Percentiles rank a stretch among this genome's conserved stretches.
These are phyloP conservation scores for Petasospora fabianii DNA, from an alignment of 1,139 yeast species.

Conservation along the genomic window DNA sequence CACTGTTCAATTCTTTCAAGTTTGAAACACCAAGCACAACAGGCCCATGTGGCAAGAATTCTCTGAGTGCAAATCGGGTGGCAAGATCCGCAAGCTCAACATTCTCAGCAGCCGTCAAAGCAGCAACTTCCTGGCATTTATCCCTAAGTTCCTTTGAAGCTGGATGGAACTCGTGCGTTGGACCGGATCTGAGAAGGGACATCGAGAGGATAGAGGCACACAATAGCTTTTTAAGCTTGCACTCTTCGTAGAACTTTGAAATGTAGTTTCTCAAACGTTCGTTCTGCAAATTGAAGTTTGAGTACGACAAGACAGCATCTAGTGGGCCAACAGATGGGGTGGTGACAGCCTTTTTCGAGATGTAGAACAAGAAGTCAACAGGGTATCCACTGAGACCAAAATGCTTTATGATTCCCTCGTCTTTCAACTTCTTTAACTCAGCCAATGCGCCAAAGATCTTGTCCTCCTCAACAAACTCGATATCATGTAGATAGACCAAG, in stretches of 20 bases:
- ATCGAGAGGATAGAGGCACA: slow-evolving; percentile 87
- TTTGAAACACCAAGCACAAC: slow-evolving; percentile 75
- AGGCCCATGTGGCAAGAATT: slow-evolving; percentile 48
- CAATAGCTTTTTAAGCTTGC: slow-evolving; percentile 54
- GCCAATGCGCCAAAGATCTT: slow-evolving; percentile 59
- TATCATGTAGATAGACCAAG: slow-evolving; percentile 81
- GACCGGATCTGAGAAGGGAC: slow-evolving; percentile 71
- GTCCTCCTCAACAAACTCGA: slow-evolving; percentile 66
- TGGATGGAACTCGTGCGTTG: slow-evolving; percentile 79
- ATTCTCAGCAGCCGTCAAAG: slow-evolving; percentile 35
- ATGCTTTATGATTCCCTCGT: slow-evolving; percentile 57
- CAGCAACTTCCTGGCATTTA: slow-evolving; percentile 53
- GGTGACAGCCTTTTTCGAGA: slow-evolving; percentile 40
- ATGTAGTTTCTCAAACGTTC: slow-evolving; percentile 48
- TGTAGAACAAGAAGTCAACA: slow-evolving; percentile 54
- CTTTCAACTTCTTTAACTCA: slow-evolving; percentile 55
- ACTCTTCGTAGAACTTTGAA: slow-evolving; percentile 46
- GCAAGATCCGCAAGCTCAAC: slow-evolving; percentile 80
- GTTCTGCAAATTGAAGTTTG: slow-evolving; percentile 82
- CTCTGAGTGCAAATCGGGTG: slow-evolving; percentile 65
- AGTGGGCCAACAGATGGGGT: slow-evolving; percentile 43
- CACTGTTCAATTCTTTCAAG: slow-evolving; percentile 57
- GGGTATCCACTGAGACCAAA: slow-evolving; percentile 92
- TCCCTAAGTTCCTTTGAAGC: slow-evolving; percentile 57
- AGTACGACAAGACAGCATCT: slow-evolving; percentile 76